Evolutionary conservation across 306 rosid species (phyloP), one percentile per base, ranked within the genome.

Genomic region (Vigna unguiculata): DNA sequence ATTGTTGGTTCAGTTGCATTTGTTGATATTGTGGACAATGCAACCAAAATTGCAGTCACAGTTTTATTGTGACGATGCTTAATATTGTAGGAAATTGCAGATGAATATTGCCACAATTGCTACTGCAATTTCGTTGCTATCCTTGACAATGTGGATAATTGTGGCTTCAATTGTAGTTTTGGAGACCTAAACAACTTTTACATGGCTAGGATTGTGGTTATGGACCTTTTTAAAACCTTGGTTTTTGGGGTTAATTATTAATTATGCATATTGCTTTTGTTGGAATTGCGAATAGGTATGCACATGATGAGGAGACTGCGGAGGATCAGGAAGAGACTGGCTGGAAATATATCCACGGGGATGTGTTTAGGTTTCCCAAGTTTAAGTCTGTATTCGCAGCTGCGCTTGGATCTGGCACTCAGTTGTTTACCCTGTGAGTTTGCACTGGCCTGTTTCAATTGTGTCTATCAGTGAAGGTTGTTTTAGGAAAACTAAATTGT

Each of bases 301-400:
- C 87, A 20, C 87, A 85, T 75, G 88, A 87, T 48, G 88, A 87
- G 77, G 91, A 83, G 81, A 22, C 84, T 65, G 87, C 71, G 0
- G 88, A 87, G 43, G 91, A 85, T 22, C 87, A 87, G 80, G 91
- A 87, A 81, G 91, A 85, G 87, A 82, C 83, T 55, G 91, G 91
- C 24, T 87, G 91, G 91, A 87, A 87, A 75, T 83, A 87, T 75
- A 83, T 87, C 63, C 91, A 85, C 7, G 91, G 88, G 22, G 91
- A 87, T 78, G 88, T 87, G 5, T 87, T 85, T 52, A 83, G 91
- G 85, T 87, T 82, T 61, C 88, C 91, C 67, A 80, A 78, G 71
- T 80, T 80, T 80, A 80, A 83, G 76, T 87, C 86, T 61, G 3
- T 87, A 10, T 80, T 87, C 32, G 91, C 88, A n/a, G 88, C 91